Percentiles rank a stretch among this genome's conserved stretches.
Evolutionary conservation across 805 yeast species (phyloP).

Genomic region (Pichia nakasei): DNA sequence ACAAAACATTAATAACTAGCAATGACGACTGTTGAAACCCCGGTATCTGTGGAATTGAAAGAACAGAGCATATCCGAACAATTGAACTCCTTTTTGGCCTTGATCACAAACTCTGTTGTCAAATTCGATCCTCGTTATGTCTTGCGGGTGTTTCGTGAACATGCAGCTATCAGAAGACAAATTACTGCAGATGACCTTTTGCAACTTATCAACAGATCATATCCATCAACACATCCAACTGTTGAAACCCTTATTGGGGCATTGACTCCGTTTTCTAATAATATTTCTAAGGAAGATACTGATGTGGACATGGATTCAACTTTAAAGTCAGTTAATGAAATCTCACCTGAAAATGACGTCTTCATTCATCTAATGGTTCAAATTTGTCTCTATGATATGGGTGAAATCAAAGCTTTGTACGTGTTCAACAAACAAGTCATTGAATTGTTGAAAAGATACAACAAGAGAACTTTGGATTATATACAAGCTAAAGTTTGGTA

Average conservation of each 20-base stretch:
- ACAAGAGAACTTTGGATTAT: conserved; percentile 77
- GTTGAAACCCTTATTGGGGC: conserved; percentile 33
- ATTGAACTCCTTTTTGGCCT: conserved; percentile 4
- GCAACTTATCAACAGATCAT: conserved; percentile 44
- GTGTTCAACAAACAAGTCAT: conserved; percentile 46
- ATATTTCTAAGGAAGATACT: conserved; percentile 28
- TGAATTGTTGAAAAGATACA: conserved; percentile 50
- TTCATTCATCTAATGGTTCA: conserved; percentile 74
- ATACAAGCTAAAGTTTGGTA: conserved; percentile 91
- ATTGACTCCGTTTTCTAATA: conserved; percentile 23
- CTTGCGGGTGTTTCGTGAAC: conserved; percentile 75
- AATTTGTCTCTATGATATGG: conserved; percentile 60
- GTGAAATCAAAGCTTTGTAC: conserved; percentile 40
- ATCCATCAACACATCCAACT: conserved; percentile 39
- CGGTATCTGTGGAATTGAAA: background rate
- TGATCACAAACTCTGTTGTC: conserved; percentile 28
- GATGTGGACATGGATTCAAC: conserved; percentile 2
- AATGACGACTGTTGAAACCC: background rate
- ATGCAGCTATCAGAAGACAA: conserved; percentile 64
- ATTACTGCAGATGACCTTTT: conserved; percentile 48
- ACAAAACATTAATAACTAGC: too few species aligned
- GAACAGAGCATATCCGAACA: background rate
- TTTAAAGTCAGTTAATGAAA: conserved; percentile 16
- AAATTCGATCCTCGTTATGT: conserved; percentile 82
- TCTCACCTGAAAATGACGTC: conserved; percentile 73